Base-by-base conservation (phyloP, 805 yeast species). In the Debaryomyces maramus region DNA sequence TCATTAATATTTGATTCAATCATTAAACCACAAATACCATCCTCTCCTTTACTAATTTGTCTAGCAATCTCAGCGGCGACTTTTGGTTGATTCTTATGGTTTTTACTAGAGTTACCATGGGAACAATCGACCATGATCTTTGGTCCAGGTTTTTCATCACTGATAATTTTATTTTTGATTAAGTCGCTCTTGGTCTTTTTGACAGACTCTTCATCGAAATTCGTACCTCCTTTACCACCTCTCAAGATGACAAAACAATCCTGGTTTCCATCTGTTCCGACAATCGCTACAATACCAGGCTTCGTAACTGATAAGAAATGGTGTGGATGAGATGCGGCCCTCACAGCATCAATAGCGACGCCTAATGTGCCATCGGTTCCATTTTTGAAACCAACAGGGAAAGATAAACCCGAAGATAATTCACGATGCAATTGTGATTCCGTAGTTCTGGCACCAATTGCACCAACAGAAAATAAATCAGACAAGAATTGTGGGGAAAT, bases 361-460 rank as follows among this genome's bases (percentile, higher is more conserved):
- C 88, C 95, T 37, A 93, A 67, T 32, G 90, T 81, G 58, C 99
- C 99, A 63, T 93, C 98, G 29, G 99, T 91, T 59, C 98, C 98
- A 60, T 91, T 91, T 64, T 91, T 91, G 83, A 91, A 91, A 39
- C 99, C 99, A 44, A 91, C 88, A 31, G 99, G 99, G 88, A 93
- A 91, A 3, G 96, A 87, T 34, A 93, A 73, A 22, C 98, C 99
- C 0, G 97, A 89, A 3, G 98, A 96, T 52, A 91, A 78, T 67
- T 91, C 99, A 65, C 99, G 83, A 67, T 91, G 99, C 39, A 91
- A 79, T 72, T 91, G 99, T 28, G 97, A 89, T 72, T 91, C 99
- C 28, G 99, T 91, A 33, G 99, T 91, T 75, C 99, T 85, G 28
- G 99, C 99, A 56, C 99, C 99, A 63, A 91, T 90, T 35, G 99